Conservation (phyloP, 305 asterid species). For the Solanum hybrid region DNA sequence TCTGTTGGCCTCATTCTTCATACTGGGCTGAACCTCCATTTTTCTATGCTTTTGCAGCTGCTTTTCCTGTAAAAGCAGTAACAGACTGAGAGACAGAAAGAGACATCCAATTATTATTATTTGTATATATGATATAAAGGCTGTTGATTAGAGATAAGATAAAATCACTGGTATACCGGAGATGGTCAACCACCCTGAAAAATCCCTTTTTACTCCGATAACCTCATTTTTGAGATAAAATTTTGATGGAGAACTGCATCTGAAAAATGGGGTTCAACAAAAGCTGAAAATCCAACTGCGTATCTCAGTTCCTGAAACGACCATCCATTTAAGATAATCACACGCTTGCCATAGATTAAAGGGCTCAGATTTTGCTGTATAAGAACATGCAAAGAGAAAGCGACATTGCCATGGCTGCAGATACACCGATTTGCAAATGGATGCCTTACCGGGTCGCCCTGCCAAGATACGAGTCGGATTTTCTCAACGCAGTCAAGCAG, state of each 20-base stretch:
- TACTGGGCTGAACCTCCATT: neutral
- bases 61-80: neutral
- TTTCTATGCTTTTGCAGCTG: neutral
- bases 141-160: neutral
- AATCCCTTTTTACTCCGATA: neutral
- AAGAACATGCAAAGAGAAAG: constrained; percentile 13
- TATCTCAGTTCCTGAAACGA: neutral
- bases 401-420: constrained; percentile 33
- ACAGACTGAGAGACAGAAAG: neutral
- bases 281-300: neutral
- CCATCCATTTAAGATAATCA: neutral
- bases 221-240: neutral
- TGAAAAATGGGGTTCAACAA: neutral
- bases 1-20: neutral
- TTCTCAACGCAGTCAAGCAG: neutral
- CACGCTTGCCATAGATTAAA: neutral
- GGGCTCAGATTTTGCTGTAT: constrained; percentile 34
- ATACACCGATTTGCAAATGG: constrained; percentile 5
- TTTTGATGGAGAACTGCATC: neutral
- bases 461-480: constrained; percentile 13
- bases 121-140: neutral
- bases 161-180: constrained; percentile 11
- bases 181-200: constrained; percentile 27
- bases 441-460: constrained; percentile 1
- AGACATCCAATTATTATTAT: neutral